phyloP scores from a whole-genome alignment of 345 rosid genomes.

The thale cress (Arabidopsis thaliana) region DNA sequence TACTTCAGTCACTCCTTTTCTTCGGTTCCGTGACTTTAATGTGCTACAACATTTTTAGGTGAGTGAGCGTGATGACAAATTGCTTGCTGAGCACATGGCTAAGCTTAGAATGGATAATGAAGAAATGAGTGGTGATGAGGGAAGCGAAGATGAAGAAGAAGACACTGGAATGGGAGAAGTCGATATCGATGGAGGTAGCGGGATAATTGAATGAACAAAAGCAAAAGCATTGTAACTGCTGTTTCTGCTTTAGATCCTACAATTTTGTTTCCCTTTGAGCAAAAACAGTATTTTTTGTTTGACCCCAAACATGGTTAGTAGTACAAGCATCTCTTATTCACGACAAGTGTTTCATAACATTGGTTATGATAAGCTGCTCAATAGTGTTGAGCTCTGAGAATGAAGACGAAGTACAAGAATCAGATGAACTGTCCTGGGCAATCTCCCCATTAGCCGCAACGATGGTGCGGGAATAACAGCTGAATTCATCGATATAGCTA shows the following conservation, averaged over 20 bases:
- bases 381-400: conserved; percentile 5
- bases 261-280: conserved; percentile 27
- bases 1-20: not conserved
- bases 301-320: conserved; percentile 21
- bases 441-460: conserved; percentile 55
- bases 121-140: conserved; percentile 90
- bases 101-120: conserved; percentile 73
- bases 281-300: not conserved
- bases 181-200: conserved; percentile 62
- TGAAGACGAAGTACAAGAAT: conserved; percentile 49
- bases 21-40: not conserved
- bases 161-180: conserved; percentile 88
- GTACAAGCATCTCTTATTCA: conserved; percentile 31
- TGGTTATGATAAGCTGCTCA: conserved; percentile 18
- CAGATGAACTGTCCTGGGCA: conserved; percentile 49
- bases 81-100: conserved; percentile 91
- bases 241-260: not conserved
- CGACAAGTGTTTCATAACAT: conserved; percentile 24
- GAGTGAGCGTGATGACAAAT: conserved; percentile 92
- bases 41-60: conserved; percentile 51
- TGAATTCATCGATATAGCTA: conserved; percentile 48
- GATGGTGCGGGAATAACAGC: conserved; percentile 59
- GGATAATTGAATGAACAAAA: conserved; percentile 58
- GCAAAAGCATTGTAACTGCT: conserved; percentile 3
- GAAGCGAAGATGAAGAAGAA: conserved; percentile 83